phyloP scores from a whole-genome alignment of 768 basidiomycete species.

The Cubamyces sp. region DNA sequence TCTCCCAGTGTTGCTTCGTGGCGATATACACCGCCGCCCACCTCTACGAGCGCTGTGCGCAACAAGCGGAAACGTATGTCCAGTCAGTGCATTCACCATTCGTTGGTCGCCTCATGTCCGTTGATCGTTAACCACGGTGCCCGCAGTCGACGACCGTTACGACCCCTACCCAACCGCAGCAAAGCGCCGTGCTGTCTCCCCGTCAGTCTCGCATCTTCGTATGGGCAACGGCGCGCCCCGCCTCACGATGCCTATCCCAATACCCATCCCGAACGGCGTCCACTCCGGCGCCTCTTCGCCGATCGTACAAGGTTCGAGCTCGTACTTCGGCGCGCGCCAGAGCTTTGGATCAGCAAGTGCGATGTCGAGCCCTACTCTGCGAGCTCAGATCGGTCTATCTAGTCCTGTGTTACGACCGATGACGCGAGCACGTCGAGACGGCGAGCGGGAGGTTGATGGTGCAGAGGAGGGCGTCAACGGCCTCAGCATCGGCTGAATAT shows the following conservation, averaged over 20 bases:
- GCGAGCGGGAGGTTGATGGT: constrained; percentile 74
- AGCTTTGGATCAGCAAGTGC: constrained; percentile 53
- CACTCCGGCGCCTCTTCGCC: constrained; percentile 77
- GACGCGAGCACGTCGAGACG: constrained; percentile 44
- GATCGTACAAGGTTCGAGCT: constrained; percentile 56
- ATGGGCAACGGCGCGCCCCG: constrained; percentile 50
- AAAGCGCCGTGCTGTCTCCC: constrained; percentile 84
- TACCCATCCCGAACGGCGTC: constrained; percentile 65
- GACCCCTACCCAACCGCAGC: constrained; percentile 80
- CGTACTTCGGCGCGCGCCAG: constrained; percentile 44
- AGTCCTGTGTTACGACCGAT: constrained; percentile 80
- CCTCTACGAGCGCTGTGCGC: constrained; percentile 65
- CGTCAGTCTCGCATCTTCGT: constrained; percentile 70
- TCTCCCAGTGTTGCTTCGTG: constrained; percentile 75
- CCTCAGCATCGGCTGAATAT: constrained; percentile 46
- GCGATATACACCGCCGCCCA: constrained; percentile 84
- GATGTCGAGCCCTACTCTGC: constrained; percentile 75
- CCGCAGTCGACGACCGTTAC: constrained; percentile 78
- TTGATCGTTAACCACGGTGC: constrained; percentile 4
- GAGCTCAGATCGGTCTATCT: constrained; percentile 69
- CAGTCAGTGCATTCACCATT: constrained; percentile 8
- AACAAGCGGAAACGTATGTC: constrained; percentile 80
- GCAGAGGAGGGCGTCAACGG: constrained; percentile 79
- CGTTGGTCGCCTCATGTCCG: constrained; percentile 4
- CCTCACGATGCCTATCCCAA: constrained; percentile 45